Evolutionary conservation across 768 basidiomycete species (phyloP).

Genomic region (Russula dissimulans): DNA sequence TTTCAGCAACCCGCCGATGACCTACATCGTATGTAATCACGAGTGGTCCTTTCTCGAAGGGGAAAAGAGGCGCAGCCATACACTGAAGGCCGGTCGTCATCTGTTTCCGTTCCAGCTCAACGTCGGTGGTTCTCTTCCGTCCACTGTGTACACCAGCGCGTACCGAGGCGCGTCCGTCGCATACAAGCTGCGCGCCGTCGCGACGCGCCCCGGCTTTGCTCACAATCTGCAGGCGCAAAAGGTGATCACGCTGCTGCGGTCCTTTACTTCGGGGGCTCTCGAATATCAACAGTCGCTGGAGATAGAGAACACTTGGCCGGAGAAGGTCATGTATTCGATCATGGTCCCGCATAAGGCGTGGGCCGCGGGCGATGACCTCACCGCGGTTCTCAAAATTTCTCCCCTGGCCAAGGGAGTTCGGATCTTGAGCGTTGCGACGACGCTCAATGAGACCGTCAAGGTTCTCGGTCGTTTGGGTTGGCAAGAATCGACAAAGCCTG

Average conservation of each 20-base stretch:
- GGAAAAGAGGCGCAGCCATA: conserved; percentile 67
- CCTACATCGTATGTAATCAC: conserved; percentile 64
- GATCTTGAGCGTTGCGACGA: conserved; percentile 56
- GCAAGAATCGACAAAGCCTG: conserved; percentile 53
- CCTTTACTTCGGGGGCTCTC: conserved; percentile 71
- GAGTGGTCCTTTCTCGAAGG: conserved; percentile 93
- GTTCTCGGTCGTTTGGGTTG: conserved; percentile 42
- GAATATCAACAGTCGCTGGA: conserved; percentile 96
- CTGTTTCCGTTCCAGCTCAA: conserved; percentile 87
- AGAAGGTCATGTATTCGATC: conserved; percentile 92
- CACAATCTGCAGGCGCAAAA: conserved; percentile 53
- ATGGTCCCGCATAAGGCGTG: conserved; percentile 94
- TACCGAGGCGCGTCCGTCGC: conserved; percentile 55
- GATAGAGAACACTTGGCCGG: conserved; percentile 95
- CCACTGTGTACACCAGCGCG: conserved; percentile 50
- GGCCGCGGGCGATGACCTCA: conserved; percentile 81
- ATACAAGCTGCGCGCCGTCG: conserved; percentile 88
- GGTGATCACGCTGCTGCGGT: conserved; percentile 61
- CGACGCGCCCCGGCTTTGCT: conserved; percentile 66
- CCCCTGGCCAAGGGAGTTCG: conserved; percentile 79
- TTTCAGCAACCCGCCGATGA: conserved; percentile 38
- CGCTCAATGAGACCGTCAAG: conserved; percentile 68
- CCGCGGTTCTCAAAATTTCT: conserved; percentile 76
- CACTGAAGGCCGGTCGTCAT: conserved; percentile 93
- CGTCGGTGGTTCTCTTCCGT: conserved; percentile 78